Evolutionary conservation across 352 stramenopile genomes (phyloP).

Genomic region (Phytophthora cryptogea): DNA sequence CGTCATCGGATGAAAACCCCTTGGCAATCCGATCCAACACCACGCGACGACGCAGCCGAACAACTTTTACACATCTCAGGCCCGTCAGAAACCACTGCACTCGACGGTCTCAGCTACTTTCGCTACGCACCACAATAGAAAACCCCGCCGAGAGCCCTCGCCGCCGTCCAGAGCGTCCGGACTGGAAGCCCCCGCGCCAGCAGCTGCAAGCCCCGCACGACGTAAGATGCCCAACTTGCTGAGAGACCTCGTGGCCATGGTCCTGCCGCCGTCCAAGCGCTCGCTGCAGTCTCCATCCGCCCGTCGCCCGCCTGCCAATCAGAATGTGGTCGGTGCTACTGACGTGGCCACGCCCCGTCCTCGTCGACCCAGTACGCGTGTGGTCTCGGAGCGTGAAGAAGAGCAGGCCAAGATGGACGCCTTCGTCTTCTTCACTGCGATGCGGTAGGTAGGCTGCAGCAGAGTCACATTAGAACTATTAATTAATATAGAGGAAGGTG

Average conservation of each 20-base stretch:
- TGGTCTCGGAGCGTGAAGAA: slow-evolving; percentile 21
- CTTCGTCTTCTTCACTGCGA: slow-evolving; percentile 48
- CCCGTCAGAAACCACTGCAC: slow-evolving; percentile 9
- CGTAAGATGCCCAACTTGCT: slow-evolving; percentile 43
- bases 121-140: slow-evolving; percentile 53
- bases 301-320: slow-evolving; percentile 19
- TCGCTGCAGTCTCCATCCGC: slow-evolving; percentile 21
- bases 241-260: slow-evolving; percentile 41
- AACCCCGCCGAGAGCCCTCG: slow-evolving; percentile 42
- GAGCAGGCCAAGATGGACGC: slow-evolving; percentile 42
- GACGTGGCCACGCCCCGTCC: not conserved
- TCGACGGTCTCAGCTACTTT: not conserved
- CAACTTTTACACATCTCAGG: slow-evolving; percentile 36
- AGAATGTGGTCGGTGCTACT: slow-evolving; percentile 7
- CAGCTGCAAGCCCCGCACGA: slow-evolving; percentile 34
- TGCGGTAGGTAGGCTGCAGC: slow-evolving; percentile 29
- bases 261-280: slow-evolving; percentile 28
- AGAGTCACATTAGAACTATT: not conserved
- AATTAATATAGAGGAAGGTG: too few relatives aligned
- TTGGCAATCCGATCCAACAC: slow-evolving; percentile 39
- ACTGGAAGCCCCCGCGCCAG: slow-evolving; percentile 49
- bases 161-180: slow-evolving; percentile 23
- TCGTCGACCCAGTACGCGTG: not conserved
- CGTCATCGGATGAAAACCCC: slow-evolving; percentile 23
- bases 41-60: slow-evolving; percentile 49